A percentile compares a stretch with the other conserved stretches of the same genome.
Conservation (phyloP, 2,329 filamentous ascomycete genomes). For the Colletotrichum sp. region DNA sequence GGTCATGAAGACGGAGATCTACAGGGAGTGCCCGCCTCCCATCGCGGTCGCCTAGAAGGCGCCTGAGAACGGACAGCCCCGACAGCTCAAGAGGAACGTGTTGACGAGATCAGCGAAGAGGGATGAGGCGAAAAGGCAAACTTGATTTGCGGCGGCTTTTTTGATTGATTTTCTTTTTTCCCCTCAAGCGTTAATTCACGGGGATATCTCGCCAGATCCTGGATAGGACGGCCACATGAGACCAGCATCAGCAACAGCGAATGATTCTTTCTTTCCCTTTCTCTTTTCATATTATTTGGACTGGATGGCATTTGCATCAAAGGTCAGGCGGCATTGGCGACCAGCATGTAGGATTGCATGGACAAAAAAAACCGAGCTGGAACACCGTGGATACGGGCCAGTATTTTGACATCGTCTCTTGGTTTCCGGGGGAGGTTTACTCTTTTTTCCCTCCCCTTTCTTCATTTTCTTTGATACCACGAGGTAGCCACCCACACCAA, state of each 20-base stretch:
- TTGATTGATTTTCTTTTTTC: constrained; percentile 3
- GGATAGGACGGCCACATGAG: constrained; percentile 16
- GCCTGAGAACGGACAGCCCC: not conserved
- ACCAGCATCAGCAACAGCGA: constrained; percentile 22
- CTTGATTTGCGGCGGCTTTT: not conserved
- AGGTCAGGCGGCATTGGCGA: constrained; percentile 3
- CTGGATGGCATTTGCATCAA: constrained; percentile 14
- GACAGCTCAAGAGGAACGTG: not conserved
- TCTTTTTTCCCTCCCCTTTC: not conserved
- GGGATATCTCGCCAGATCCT: constrained; percentile 11
- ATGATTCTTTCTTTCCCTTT: not conserved
- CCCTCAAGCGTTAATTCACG: constrained; percentile 12
- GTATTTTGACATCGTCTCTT: not conserved
- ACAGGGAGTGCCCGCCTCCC: constrained; percentile 45
- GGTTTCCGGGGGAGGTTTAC: not conserved
- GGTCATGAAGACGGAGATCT: constrained; percentile 65
- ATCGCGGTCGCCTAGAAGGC: constrained; percentile 21
- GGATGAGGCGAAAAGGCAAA: not conserved
- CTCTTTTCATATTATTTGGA: not conserved
- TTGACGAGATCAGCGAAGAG: not conserved
- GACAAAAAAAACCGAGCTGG: constrained; percentile 1
- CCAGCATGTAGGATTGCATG: constrained; percentile 20
- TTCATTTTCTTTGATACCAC: constrained; percentile 12
- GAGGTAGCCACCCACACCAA: not conserved
- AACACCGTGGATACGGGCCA: constrained; percentile 4